These are phyloP conservation scores for Nicotiana attenuata DNA, from an alignment of 257 asterid species.

Conservation along the genomic window DNA sequence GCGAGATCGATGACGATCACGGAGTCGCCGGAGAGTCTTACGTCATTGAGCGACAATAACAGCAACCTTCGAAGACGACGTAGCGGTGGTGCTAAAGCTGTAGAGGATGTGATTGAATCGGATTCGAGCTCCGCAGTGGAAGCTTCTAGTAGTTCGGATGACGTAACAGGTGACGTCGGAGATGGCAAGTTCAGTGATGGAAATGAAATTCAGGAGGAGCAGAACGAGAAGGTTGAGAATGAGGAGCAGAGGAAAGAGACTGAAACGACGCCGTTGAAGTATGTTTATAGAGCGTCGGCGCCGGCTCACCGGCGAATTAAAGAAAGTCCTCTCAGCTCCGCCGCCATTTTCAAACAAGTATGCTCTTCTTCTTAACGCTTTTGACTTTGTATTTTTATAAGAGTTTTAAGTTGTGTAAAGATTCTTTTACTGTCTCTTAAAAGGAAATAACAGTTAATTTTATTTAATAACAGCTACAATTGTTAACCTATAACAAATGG, in stretches of 20 bases:
- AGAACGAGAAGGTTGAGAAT: slow-evolving; percentile 23
- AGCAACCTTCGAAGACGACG: slow-evolving; percentile 46
- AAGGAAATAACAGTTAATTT: no score
- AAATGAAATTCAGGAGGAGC: slow-evolving; percentile 21
- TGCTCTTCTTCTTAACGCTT: background rate
- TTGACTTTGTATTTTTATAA: background rate
- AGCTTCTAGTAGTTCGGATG: slow-evolving; percentile 5
- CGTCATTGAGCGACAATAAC: slow-evolving; percentile 26
- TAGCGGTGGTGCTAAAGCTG: slow-evolving; percentile 14
- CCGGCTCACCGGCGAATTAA: slow-evolving; percentile 84
- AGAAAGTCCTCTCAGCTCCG: slow-evolving; percentile 97
- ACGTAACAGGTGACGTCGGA: slow-evolving; percentile 3
- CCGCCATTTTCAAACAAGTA: slow-evolving; percentile 90
- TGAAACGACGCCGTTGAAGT: slow-evolving; percentile 32
- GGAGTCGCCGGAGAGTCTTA: slow-evolving; percentile 46
- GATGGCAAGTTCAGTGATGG: slow-evolving; percentile 24
- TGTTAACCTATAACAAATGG: no score
- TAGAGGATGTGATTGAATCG: slow-evolving; percentile 7
- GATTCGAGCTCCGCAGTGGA: slow-evolving; percentile 17
- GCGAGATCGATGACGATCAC: slow-evolving; percentile 4
- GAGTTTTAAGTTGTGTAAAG: no score
- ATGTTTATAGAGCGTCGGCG: slow-evolving; percentile 64
- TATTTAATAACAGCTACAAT: no score
- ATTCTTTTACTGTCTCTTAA: no score
- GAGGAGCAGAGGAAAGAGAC: slow-evolving; percentile 33